phyloP scores from a whole-genome alignment of 768 basidiomycete genomes.

The Boletus reticuloceps region DNA sequence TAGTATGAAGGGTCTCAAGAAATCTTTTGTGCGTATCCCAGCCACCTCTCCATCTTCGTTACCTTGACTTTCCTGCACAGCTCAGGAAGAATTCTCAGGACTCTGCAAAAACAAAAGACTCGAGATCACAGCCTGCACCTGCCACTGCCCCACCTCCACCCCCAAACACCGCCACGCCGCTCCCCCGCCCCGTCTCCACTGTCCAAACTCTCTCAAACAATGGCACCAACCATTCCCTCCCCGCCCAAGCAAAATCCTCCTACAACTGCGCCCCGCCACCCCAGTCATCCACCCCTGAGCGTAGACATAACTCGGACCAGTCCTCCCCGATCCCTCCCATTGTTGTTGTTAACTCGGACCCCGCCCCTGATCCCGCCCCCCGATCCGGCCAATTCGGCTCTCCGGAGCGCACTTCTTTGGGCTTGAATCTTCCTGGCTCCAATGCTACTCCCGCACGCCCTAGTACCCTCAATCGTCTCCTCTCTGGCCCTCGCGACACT shows the following conservation, averaged over 20 bases:
- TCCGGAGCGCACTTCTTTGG: conserved; percentile 47
- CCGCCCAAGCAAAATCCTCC: conserved; percentile 36
- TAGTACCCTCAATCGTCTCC: conserved; percentile 68
- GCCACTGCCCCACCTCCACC: conserved; percentile 54
- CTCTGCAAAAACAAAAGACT: conserved; percentile 66
- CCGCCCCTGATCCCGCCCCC: conserved; percentile 44
- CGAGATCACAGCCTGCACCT: conserved; percentile 40
- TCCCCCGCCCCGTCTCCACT: conserved; percentile 48
- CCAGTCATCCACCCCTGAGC: conserved; percentile 49
- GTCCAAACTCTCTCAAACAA: conserved; percentile 36
- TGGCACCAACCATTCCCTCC: conserved; percentile 39
- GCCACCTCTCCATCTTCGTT: conserved; percentile 7
- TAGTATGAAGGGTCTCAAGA: conserved; percentile 81
- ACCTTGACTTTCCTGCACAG: conserved; percentile 37
- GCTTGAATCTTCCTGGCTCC: conserved; percentile 43
- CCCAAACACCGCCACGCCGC: conserved; percentile 62
- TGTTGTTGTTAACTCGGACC: conserved; percentile 81
- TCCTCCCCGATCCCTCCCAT: conserved; percentile 70
- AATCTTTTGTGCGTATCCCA: conserved; percentile 59
- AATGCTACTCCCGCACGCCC: conserved; percentile 62
- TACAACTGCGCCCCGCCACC: conserved; percentile 46
- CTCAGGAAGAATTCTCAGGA: conserved; percentile 71
- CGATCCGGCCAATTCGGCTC: conserved; percentile 41
- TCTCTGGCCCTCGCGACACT: conserved; percentile 88
- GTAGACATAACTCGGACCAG: conserved; percentile 46